Evolutionary conservation across 2,329 filamentous ascomycete species (phyloP).

Genomic region (Incumbomyces lentus): DNA sequence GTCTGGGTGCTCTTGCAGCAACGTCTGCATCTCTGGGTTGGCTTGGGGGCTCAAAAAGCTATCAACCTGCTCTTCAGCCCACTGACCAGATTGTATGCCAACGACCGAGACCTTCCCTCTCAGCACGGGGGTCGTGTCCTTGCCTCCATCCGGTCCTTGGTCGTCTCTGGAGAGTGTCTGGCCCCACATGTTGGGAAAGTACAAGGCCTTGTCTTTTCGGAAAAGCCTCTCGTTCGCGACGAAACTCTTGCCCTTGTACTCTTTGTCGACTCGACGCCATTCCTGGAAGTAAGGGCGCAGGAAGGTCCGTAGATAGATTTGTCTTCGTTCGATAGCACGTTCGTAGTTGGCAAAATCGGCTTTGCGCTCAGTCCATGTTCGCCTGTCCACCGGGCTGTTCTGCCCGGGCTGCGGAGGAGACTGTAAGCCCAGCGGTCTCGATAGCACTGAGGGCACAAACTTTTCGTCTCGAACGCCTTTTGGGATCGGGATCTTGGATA

Average conservation of each 20-base stretch:
- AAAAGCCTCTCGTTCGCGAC: constrained; percentile 76
- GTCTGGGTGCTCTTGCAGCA: constrained; percentile 44
- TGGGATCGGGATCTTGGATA: constrained; percentile 19
- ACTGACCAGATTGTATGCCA: constrained; percentile 68
- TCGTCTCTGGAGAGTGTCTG: constrained; percentile 48
- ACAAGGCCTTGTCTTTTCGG: constrained; percentile 69
- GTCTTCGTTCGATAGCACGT: constrained; percentile 66
- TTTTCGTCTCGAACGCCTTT: constrained; percentile 27
- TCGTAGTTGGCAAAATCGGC: constrained; percentile 78
- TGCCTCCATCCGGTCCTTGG: constrained; percentile 34
- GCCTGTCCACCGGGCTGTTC: constrained; percentile 66
- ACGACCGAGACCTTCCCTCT: constrained; percentile 67
- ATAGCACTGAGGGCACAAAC: constrained; percentile 44
- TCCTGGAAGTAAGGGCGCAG: constrained; percentile 90
- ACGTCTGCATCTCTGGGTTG: constrained; percentile 60
- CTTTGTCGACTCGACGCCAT: constrained; percentile 73
- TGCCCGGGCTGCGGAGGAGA: constrained; percentile 65
- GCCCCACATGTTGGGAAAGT: constrained; percentile 86
- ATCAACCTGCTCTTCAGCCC: constrained; percentile 72
- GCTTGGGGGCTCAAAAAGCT: constrained; percentile 56
- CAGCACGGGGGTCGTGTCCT: constrained; percentile 67
- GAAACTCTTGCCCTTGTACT: constrained; percentile 77
- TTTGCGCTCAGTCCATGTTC: constrained; percentile 56
- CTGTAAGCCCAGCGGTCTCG: constrained; percentile 71
- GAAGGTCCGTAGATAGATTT: constrained; percentile 69